Evolutionary conservation across 148 eudicot species (phyloP), one percentile per base, ranked within the genome.

Genomic region (Oxyria digyna): DNA sequence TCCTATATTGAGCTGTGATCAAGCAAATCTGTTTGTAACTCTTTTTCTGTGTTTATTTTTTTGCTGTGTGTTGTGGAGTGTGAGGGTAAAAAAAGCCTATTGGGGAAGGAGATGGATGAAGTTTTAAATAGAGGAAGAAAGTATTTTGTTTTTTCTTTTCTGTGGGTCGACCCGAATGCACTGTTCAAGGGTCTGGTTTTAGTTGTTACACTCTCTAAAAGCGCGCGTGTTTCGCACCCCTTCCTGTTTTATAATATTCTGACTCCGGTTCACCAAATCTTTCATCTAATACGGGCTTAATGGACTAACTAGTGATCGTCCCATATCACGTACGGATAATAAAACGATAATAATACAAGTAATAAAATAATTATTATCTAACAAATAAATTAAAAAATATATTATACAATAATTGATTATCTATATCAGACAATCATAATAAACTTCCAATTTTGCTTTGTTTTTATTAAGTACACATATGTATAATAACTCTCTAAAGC

Each of bases 111-210:
- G 65, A 29, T 59, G 37, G 20, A 59, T 27, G 65, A 6, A 27
- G 65, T 59, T 59, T 29, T 59, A 59, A 59, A 59, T 59, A 59
- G 41, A 45, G 9, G 42, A 23, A 68, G 64, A 57, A 29, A 27
- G 8, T 0, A 21, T 59, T 59, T 29, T 27, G 1, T 15, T 6
- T 49, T 49, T 49, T 43, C 17, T 43, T 45, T 45, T 45, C 15
- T 54, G 31, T 54, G 55, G 55, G 55, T 49, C 55, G 55, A 49
- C 55, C 55, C 55, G 20, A 49, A 49, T 20, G 57, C 57, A 49
- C 26, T 49, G 57, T 27, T 49, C 57, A 3, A 20, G 57, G 57
- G 57, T 49, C 57, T 49, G 55, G 24, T 49, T 49, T 49, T 18
- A 45, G 0, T n/a, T 45, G 11, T 1, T 21, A 49, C 57, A 21